Evolutionary conservation across 1,139 yeast species (phyloP), one percentile per base, ranked within the genome.

Genomic region (Hansenula lynferdii): DNA sequence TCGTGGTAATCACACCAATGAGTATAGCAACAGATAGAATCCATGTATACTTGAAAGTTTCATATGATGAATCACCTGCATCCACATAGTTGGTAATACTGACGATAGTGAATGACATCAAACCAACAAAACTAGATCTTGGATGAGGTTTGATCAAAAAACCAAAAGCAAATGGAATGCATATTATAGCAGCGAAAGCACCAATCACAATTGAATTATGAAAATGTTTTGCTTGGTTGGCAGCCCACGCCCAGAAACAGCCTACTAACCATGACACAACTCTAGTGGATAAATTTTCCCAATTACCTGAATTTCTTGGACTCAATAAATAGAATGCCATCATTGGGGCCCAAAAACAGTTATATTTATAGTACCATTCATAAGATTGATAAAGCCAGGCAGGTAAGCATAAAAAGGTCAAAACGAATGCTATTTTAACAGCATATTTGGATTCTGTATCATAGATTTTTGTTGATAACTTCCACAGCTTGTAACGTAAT

Each of bases 181-280:
- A 58, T 18, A 69, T 53, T 11, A 70, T 23, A 0, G 57, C 64
- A 6, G 69, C 62, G 50, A 70, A 63, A 4, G 64, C 62, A 11
- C 65, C 67, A 27, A 70, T 47, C 4, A 70, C 71, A 42, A 62
- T 64, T 0, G 67, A 63, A 37, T 59, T 54, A 20, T 58, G 58
- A 32, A 61, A 65, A 36, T 63, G 62, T 15, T 59, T 51, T 0
- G 73, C 60, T 29, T 68, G 63, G 41, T 56, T 57, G 0, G 70
- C 67, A 15, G 70, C 61, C 55, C 73, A 72, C 1, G 70, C 76
- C 69, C 73, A 69, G 35, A 70, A 60, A 8, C 64, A 58, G 3
- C 73, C 75, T n/a, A 60, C 31, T 8, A 69, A 30, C 41, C 70
- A 64, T 31, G 61, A 61, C 0, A 53, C 17, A 1, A 64, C 31